phyloP scores from a whole-genome alignment of 352 stramenopile genomes.

The Thalassiosira mediterranea region DNA sequence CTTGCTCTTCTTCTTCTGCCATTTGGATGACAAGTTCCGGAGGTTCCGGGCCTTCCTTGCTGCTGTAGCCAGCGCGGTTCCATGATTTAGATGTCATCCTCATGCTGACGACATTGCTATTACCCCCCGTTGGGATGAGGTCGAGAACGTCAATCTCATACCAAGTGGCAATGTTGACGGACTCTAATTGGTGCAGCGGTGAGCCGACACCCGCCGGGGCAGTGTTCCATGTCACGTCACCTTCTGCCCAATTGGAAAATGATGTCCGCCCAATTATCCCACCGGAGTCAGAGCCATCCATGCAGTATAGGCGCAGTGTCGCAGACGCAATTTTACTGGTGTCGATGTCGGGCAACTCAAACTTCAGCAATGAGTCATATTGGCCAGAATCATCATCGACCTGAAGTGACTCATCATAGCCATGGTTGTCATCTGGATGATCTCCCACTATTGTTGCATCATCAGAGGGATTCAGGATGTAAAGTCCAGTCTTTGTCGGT shows the following conservation, averaged over 20 bases:
- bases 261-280: slow-evolving; percentile 27
- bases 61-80: slow-evolving; percentile 42
- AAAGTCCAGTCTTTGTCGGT: not conserved
- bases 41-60: slow-evolving; percentile 39
- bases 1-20: not conserved
- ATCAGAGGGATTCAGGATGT: slow-evolving; percentile 19
- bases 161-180: slow-evolving; percentile 22
- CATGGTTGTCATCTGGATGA: slow-evolving; percentile 28
- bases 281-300: slow-evolving; percentile 26
- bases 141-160: slow-evolving; percentile 35
- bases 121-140: slow-evolving; percentile 7
- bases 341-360: slow-evolving; percentile 28
- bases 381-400: slow-evolving; percentile 30
- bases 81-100: slow-evolving; percentile 37
- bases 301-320: slow-evolving; percentile 37
- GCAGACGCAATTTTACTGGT: slow-evolving; percentile 21
- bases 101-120: slow-evolving; percentile 25
- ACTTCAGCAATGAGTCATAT: slow-evolving; percentile 26
- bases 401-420: slow-evolving; percentile 9
- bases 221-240: slow-evolving; percentile 30
- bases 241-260: slow-evolving; percentile 32
- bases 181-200: slow-evolving; percentile 20
- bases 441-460: slow-evolving; percentile 34
- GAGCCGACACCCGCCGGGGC: slow-evolving; percentile 13
- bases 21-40: slow-evolving; percentile 29